Base-by-base conservation (phyloP, 495 filamentous ascomycete genomes). In the Daldinia grandis region DNA sequence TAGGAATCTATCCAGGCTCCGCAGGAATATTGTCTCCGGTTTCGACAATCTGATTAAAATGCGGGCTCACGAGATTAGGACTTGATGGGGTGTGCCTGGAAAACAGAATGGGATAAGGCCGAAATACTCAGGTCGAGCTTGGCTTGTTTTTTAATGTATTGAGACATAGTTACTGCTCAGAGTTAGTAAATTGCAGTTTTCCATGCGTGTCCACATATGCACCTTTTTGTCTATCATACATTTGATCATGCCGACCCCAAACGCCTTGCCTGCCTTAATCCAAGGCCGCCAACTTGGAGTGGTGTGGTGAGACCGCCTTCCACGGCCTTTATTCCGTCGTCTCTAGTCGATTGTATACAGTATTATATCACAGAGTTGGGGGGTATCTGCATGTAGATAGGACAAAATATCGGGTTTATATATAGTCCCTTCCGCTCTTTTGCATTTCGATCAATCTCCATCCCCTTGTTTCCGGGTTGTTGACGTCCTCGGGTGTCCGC, bases 401-500 rank as follows among this genome's bases (percentile, higher is more conserved):
- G 55, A 59, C 30, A 57, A 17, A 61, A 1, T 51, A 49, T 70
- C 14, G 35, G 54, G 15, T 50, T 74, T 71, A 73, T 68, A 93
- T 92, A 76, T 95, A 99, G 82, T 99, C 95, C 78, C 96, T 89
- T 62, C 91, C 94, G 80, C 92, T 95, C 90, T 99, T 99, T 82
- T 99, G 95, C 82, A 99, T 85, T 85, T 99, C 95, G 77, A 99
- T 97, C 79, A 99, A 82, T 74, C 94, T 88, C 95, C 95, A 99
- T 15, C 95, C 95, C 70, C 93, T 86, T 4, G 95, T 99, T 80
- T 99, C 95, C 1, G 93, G 93, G 80, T 98, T 98, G 82, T 88
- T 94, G 60, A 98, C 95, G 70, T 99, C 95, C 74, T 99, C 95
- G 24, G 95, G 87, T 38, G 97, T 88, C 60, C 95, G 85, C 1